Base-by-base conservation (phyloP, 768 basidiomycete genomes). In the Tylopilus subfusipes region DNA sequence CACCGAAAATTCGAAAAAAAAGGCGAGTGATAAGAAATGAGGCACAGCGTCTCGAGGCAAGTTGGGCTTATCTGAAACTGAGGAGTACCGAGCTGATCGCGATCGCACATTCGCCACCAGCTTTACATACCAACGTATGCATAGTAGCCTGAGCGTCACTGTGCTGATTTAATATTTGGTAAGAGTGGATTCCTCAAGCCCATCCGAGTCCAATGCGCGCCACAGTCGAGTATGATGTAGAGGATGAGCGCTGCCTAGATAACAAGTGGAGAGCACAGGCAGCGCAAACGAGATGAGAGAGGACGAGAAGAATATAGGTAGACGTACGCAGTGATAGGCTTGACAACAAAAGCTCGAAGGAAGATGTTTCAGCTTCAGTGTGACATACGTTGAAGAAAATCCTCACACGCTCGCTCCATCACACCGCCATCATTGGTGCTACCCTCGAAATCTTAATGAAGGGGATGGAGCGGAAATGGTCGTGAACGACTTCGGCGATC, bases 341-440 rank as follows among this genome's bases (percentile, higher is more conserved):
- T 29, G 48, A 38, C 53, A 40, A 38, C 25, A 30, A 27, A 3
- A 36, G 40, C n/a, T 36, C 12, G 0, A 25, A 52, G 48, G 25
- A 47, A 42, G 42, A 19, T 5, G 54, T 53, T 48, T 58, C 55
- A 38, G 42, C 16, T 42, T 14, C n/a, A n/a, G n/a, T 16, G 16
- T 27, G 39, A 48, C 38, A 21, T 36, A 36, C 34, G 5, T 24
- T 27, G 21, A 44, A 22, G 39, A 12, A 6, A 5, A n/a, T 40
- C 42, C 47, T 63, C 63, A 33, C 63, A 63, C 63, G 52, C 42
- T 45, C 7, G 53, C 53, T 59, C 56, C 63, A 59, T 34, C 25
- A 44, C 30, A 39, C 49, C 54, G 22, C 21, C 49, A 51, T 38
- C 22, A 4, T 36, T 51, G 43, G 24, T 13, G 33, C 58, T 8